Base-by-base conservation (phyloP, 495 filamentous ascomycete genomes). In the Tuber aestivum region DNA sequence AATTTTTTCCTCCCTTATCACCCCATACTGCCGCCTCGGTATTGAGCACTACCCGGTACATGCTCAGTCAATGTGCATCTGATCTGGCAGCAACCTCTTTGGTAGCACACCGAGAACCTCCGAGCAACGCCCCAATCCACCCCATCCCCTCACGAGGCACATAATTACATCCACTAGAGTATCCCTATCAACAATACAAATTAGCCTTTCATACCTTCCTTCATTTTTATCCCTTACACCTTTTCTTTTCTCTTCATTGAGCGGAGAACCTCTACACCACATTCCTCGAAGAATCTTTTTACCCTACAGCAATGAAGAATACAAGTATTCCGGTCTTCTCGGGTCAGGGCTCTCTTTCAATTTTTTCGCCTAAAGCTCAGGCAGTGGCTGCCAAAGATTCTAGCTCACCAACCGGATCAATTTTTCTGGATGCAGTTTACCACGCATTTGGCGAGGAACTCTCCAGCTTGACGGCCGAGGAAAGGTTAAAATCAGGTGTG, bases 261-360 rank as follows among this genome's bases (percentile, higher is more conserved):
- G 45, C n/a, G 48, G 77, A 38, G 40, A 35, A 61, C 27, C 9
- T 38, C 18, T 65, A 27, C 56, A 1, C 56, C 27, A 7, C 35
- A 35, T 65, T 37, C 4, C 16, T 42, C 16, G 20, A 18, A 37
- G 65, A 70, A 18, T 50, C n/a, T 65, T 65, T 65, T 65, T 65
- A 32, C 32, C 14, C 16, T 35, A 35, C 27, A 16, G 56, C 42
- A 16, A 75, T 78, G 56, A 79, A 72, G n/a, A 79, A 72, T 27
- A 79, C 32, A 68, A 79, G 56, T 70, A 79, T 79, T 40, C 72
- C 78, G 10, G 44, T 79, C 40, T 79, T 79, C 27, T 76, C 78
- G 9, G 78, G 78, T 27, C 78, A 79, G 37, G 78, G 78, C 23
- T 75, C 77, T 35, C 77, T 79, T 32, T 65, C 77, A 23, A 42